Conservation (phyloP, 148 eudicot genomes). For the Nepenthes gracilis region DNA sequence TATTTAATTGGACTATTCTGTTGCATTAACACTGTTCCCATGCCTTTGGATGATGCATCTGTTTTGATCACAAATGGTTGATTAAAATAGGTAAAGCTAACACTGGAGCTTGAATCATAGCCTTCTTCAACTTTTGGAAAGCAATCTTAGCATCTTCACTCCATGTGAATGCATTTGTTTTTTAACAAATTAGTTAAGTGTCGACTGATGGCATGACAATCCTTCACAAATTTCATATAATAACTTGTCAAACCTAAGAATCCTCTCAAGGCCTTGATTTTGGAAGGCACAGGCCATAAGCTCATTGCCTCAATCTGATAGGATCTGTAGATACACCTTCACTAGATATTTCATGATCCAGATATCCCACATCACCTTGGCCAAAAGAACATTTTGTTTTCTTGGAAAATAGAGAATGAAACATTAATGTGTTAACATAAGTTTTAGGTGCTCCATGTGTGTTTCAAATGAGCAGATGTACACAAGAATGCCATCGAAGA, state of each 20-base stretch:
- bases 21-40: background rate
- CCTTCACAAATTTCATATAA: background rate
- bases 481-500: constrained; percentile 4
- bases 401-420: background rate
- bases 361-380: background rate
- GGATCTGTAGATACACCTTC: background rate
- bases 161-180: background rate
- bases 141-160: background rate
- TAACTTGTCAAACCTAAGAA: background rate
- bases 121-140: background rate
- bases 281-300: background rate
- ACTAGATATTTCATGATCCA: background rate
- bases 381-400: background rate
- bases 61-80: background rate
- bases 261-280: background rate
- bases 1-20: background rate
- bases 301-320: background rate
- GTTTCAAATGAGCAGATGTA: background rate
- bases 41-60: background rate
- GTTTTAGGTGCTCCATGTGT: background rate
- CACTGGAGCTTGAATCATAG: background rate
- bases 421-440: background rate
- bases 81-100: background rate
- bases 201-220: background rate
- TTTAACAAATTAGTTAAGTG: background rate